These are phyloP conservation scores for Coelastrella sp. DNA, from an alignment of 139 green algal genomes.

Conservation along the genomic window DNA sequence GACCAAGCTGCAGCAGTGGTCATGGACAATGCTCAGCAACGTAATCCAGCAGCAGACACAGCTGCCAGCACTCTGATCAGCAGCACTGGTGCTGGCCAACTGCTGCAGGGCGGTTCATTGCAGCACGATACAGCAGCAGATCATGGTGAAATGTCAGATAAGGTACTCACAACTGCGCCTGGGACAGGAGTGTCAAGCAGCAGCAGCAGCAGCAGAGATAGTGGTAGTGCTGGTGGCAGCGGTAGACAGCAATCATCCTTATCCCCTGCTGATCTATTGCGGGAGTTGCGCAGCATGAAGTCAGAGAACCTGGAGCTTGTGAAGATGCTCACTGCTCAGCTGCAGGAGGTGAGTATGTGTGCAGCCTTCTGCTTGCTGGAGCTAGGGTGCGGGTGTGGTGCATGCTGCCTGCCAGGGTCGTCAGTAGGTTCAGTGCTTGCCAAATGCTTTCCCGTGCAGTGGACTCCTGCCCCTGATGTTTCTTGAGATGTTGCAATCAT, in stretches of 20 bases:
- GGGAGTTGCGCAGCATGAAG: slow-evolving; percentile 15
- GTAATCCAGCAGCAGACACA: background rate
- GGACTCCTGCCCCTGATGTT: too few relatives aligned
- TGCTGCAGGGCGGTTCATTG: too few relatives aligned
- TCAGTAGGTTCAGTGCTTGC: too few relatives aligned
- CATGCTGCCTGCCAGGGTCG: too few relatives aligned
- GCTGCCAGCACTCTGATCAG: background rate
- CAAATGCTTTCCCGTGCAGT: too few relatives aligned
- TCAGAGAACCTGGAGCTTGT: slow-evolving; percentile 20
- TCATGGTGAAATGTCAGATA: too few relatives aligned
- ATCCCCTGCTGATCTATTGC: slow-evolving; percentile 14
- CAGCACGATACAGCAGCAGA: too few relatives aligned
- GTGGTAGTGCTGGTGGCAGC: slow-evolving; percentile 29
- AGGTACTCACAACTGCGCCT: too few relatives aligned
- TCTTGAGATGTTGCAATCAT: too few relatives aligned
- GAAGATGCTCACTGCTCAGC: background rate
- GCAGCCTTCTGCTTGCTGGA: background rate
- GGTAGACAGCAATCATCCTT: background rate
- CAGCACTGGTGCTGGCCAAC: background rate
- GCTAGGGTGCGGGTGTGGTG: too few relatives aligned
- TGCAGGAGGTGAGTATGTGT: background rate
- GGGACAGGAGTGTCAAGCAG: too few relatives aligned
- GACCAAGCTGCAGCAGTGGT: too few relatives aligned
- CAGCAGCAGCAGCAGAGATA: background rate
- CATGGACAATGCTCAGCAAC: background rate